These are phyloP conservation scores for Penicillium turbatum DNA, from an alignment of 495 filamentous ascomycete species.

Conservation along the genomic window DNA sequence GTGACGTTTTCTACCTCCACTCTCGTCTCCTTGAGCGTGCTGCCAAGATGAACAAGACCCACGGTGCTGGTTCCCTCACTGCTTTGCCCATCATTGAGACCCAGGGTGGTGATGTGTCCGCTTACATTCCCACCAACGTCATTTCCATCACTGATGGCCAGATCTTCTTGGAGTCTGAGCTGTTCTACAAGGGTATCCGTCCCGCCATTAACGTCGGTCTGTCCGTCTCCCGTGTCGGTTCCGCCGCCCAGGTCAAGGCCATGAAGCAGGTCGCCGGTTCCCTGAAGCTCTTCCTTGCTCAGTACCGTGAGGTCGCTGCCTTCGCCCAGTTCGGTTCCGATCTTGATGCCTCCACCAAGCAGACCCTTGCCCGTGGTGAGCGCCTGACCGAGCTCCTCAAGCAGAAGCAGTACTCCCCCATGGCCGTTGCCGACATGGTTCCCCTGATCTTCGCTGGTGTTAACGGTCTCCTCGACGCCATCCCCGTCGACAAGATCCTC, in stretches of 20 bases:
- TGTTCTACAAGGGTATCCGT: slow-evolving; percentile 99
- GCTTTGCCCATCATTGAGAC: slow-evolving; percentile 98
- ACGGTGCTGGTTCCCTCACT: slow-evolving; percentile 93
- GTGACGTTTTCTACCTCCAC: slow-evolving; percentile 99
- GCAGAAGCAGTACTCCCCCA: slow-evolving; percentile 99
- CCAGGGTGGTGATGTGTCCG: slow-evolving; percentile 99
- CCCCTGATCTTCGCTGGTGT: slow-evolving; percentile 99
- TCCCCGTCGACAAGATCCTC: slow-evolving; percentile 84
- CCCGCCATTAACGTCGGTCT: slow-evolving; percentile 99
- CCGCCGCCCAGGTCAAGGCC: slow-evolving; percentile 98
- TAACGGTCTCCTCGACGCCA: slow-evolving; percentile 85
- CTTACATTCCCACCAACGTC: slow-evolving; percentile 99
- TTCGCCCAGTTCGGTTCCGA: slow-evolving; percentile 99
- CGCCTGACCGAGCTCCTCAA: slow-evolving; percentile 98
- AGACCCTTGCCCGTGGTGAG: slow-evolving; percentile 97
- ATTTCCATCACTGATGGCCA: slow-evolving; percentile 99
- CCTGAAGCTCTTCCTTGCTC: slow-evolving; percentile 99
- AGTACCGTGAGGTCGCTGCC: slow-evolving; percentile 99
- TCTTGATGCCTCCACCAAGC: slow-evolving; percentile 97
- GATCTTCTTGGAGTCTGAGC: slow-evolving; percentile 98
- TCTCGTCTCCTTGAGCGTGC: slow-evolving; percentile 99
- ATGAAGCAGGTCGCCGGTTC: slow-evolving; percentile 99
- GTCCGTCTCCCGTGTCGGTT: slow-evolving; percentile 99
- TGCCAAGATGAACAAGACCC: slow-evolving; percentile 97
- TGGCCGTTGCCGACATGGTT: slow-evolving; percentile 99